Evolutionary conservation across 2,329 filamentous ascomycete species (phyloP).

Genomic region (Balansia obtecta): DNA sequence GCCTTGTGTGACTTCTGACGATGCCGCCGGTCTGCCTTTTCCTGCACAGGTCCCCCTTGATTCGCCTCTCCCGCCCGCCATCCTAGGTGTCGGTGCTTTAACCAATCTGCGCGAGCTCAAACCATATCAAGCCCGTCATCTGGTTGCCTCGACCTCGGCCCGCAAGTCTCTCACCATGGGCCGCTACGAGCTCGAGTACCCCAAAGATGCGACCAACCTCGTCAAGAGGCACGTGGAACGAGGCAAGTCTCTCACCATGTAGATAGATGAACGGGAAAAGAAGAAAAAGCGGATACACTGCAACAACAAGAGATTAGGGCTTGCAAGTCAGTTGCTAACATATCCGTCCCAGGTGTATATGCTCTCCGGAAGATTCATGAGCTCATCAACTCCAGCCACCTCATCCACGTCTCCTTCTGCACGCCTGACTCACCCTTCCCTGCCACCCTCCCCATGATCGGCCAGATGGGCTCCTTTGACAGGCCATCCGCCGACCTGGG

Average conservation of each 20-base stretch:
- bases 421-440: constrained; percentile 55
- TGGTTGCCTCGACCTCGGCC: no score
- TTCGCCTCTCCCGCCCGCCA: no score
- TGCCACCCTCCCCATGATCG: constrained; percentile 73
- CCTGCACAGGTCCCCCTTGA: no score
- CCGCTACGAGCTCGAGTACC: constrained; percentile 40
- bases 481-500: constrained; percentile 44
- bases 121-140: no score
- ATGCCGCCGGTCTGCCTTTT: no score
- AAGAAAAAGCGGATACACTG: neutral
- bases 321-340: neutral
- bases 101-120: no score
- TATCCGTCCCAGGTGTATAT: constrained; percentile 45
- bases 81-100: no score
- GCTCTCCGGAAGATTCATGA: constrained; percentile 59
- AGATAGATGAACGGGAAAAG: no score
- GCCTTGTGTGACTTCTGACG: no score
- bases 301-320: no score
- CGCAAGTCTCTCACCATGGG: constrained; percentile 24
- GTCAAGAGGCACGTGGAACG: constrained; percentile 54
- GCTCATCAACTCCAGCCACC: constrained; percentile 61
- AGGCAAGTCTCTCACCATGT: constrained; percentile 31
- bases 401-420: constrained; percentile 72
- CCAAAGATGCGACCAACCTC: constrained; percentile 49
- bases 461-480: constrained; percentile 63